Base-by-base conservation (phyloP, 495 filamentous ascomycete species). In the Penicillium herquei region DNA sequence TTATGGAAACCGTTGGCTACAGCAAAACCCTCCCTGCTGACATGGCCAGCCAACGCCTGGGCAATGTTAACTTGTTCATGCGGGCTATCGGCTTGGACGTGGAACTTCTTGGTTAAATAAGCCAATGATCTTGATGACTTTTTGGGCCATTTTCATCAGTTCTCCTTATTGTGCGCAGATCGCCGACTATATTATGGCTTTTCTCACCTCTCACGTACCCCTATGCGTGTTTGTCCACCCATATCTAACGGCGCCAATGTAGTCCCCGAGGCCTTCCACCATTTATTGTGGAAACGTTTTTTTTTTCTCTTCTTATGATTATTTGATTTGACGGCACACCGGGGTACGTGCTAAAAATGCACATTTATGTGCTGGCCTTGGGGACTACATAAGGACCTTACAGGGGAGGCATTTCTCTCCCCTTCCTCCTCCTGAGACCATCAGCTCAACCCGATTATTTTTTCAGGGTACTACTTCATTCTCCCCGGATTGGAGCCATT, bases 1-100 rank as follows among this genome's bases (percentile, higher is more conserved):
- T 98, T 51, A 95, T 98, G 91, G 94, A 96, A 66, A 98, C 94
- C 3, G 88, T 97, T 7, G 73, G 78, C 37, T 84, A 95, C 33
- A 86, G 89, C 65, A 96, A 94, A 77, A 90, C 88, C 3, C 83
- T 98, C 12, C 94, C 95, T 11, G 78, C 85, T 14, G 91, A 94
- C 40, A 86, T 96, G 83, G 83, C 87, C 14, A 84, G 81, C 61
- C 82, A 87, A 66, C 86, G 92, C 52, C 78, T 95, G 44, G 86
- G 86, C 54, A 93, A 96, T 66, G 95, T 98, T 60, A 98, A 98
- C 71, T 75, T 98, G 31, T 98, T 98, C 70, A 97, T 98, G 93
- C 84, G 91, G 58, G 94, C 93, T 49, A 98, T 98, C 70, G 95
- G 94, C 5, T 79, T 98, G 62, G 95, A 98, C 77, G 94, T 98